phyloP scores from a whole-genome alignment of 176 grass and related monocot genomes.

The Melocanna baccifera region DNA sequence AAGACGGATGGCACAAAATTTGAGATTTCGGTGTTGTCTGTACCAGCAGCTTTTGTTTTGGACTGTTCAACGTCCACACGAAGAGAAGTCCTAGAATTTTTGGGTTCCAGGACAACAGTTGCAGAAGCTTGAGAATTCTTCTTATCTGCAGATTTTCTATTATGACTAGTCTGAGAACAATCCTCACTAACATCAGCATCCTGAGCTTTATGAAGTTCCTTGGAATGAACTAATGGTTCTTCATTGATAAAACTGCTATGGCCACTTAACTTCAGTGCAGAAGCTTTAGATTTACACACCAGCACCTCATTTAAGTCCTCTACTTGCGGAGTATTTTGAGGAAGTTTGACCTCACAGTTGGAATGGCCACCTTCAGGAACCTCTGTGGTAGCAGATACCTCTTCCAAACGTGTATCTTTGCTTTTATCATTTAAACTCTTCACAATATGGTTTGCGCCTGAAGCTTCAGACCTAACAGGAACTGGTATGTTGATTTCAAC shows the following conservation, averaged over 20 bases:
- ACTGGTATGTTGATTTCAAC: conserved; percentile 12
- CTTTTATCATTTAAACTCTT: conserved; percentile 28
- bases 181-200: conserved; percentile 22
- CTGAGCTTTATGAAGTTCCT: conserved; percentile 15
- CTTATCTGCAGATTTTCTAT: conserved; percentile 12
- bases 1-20: conserved; percentile 37
- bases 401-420: conserved; percentile 15
- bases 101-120: conserved; percentile 23
- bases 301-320: neutral
- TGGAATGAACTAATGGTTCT: conserved; percentile 29
- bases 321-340: neutral
- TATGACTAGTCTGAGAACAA: conserved; percentile 13
- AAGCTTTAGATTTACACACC: conserved; percentile 30
- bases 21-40: conserved; percentile 12
- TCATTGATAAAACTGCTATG: neutral
- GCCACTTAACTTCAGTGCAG: conserved; percentile 8
- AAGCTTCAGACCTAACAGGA: conserved; percentile 25
- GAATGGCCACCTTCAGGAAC: conserved; percentile 10
- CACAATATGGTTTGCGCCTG: conserved; percentile 22
- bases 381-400: neutral
- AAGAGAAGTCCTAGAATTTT: conserved; percentile 25
- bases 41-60: conserved; percentile 24
- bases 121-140: conserved; percentile 8
- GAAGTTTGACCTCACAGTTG: neutral
- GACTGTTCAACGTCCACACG: conserved; percentile 32